phyloP scores from a whole-genome alignment of 139 green algal species.

The Astrephomene gubernaculifera region DNA sequence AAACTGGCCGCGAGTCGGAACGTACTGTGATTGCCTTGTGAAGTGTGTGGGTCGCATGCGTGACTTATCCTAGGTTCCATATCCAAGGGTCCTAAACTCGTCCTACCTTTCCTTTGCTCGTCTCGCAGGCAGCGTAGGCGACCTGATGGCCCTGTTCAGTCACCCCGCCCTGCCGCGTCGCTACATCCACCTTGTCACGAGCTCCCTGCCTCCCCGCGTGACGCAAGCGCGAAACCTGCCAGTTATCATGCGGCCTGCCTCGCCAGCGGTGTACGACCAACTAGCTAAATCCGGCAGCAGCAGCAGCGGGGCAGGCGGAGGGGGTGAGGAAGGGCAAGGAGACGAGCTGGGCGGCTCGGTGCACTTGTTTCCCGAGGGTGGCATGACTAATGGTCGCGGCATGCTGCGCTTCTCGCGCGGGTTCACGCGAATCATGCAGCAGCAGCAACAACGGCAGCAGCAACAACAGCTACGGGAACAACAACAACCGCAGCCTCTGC shows the following conservation, averaged over 20 bases:
- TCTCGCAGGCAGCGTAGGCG: conserved; percentile 59
- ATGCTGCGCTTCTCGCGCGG: conserved; percentile 72
- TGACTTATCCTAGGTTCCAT: too few species aligned
- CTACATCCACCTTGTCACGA: conserved; percentile 70
- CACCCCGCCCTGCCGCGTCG: conserved; percentile 35
- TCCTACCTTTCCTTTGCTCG: too few species aligned
- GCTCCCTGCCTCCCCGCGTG: conserved; percentile 51
- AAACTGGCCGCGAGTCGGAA: too few species aligned
- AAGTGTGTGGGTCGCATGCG: too few species aligned
- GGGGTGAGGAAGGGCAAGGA: too few species aligned
- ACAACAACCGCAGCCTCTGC: background rate
- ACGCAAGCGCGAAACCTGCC: conserved; percentile 57
- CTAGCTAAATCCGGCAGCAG: conserved; percentile 33
- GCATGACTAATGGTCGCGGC: conserved; percentile 72
- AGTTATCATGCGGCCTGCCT: conserved; percentile 61
- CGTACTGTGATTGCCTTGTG: too few species aligned
- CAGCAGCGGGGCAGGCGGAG: too few species aligned
- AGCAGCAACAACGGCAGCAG: conserved; percentile 14
- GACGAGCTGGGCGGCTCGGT: too few species aligned
- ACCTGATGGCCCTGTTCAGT: conserved; percentile 74
- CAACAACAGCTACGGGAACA: background rate
- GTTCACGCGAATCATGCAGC: conserved; percentile 66
- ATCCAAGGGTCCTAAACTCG: too few species aligned
- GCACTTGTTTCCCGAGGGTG: conserved; percentile 73
- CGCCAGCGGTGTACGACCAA: conserved; percentile 52